Base-by-base conservation (phyloP, 352 stramenopile species). In the Blastocystis sp. region DNA sequence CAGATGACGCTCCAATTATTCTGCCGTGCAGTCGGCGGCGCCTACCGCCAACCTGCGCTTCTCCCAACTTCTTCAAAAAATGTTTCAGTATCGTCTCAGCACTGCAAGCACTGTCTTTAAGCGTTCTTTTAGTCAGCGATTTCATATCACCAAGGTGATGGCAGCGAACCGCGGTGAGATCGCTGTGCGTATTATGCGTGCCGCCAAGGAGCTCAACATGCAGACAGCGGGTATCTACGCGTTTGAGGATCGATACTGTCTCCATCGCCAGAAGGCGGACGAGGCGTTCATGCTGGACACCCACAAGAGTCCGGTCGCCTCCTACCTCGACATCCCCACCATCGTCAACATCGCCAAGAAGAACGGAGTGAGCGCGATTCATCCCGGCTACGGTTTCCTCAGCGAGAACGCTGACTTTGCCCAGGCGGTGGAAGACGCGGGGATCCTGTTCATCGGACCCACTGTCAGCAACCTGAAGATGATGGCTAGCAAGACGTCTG, bases 141-240 rank as follows among this genome's bases (percentile, higher is more conserved):
- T n/a, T n/a, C n/a, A n/a, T n/a, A n/a, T n/a, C n/a, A n/a, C n/a
- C 72, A 98, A 97, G 88, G 88, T 98, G 54, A 92, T 99, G 91
- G 94, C 94, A 7, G 94, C 94, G 42, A 99, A 99, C 90, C 93
- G 96, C 40, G 96, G 95, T 38, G 96, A 99, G 89, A 98, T 98
- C 89, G 94, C 95, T 9, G 95, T 94, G 54, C 92, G 95, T 24
- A 97, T 99, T 87, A 96, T 96, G 90, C 92, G 95, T 61, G 94
- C 94, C 0, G 91, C 90, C 2, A 95, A 94, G 69, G 94, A 98
- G 88, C 90, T 98, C 51, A 93, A 92, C 51, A 91, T 96, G 71
- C 89, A 90, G 71, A 97, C 94, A 16, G 93, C 95, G 32, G 93
- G 89, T 53, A 92, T 96, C 59, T 91, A 90, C 89, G 92, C 89